These are phyloP conservation scores for Fremontodendron californicum DNA, from an alignment of 345 rosid species.

Conservation along the genomic window DNA sequence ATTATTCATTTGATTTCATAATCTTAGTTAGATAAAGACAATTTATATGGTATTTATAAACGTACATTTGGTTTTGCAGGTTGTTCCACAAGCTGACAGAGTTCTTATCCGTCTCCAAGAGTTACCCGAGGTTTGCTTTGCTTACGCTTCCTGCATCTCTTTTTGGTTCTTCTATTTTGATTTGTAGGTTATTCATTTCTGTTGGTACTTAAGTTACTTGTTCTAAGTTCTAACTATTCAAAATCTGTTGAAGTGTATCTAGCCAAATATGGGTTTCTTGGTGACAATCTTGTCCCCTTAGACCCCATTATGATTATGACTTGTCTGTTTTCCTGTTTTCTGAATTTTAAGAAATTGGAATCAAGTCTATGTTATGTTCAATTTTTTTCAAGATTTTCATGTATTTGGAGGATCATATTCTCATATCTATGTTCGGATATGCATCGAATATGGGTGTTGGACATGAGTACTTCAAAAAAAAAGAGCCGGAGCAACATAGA, in stretches of 20 bases:
- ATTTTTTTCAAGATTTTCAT: too few relatives aligned
- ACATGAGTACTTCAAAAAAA: too few relatives aligned
- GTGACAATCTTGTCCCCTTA: background rate
- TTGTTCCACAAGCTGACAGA: slow-evolving; percentile 91
- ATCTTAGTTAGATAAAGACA: background rate
- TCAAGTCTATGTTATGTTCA: too few relatives aligned
- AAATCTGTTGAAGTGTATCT: background rate
- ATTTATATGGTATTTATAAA: background rate
- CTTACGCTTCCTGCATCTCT: background rate
- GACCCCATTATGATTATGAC: background rate
- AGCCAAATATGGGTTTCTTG: background rate
- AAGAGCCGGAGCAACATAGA: too few relatives aligned
- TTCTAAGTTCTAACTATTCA: background rate
- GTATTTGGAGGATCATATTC: too few relatives aligned
- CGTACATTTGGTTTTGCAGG: slow-evolving; percentile 37
- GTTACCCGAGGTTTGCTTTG: slow-evolving; percentile 69
- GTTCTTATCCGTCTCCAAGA: slow-evolving; percentile 82
- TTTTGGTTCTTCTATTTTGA: too few relatives aligned
- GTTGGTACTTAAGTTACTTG: too few relatives aligned
- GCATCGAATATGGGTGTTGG: too few relatives aligned
- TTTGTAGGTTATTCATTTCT: too few relatives aligned
- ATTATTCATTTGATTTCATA: background rate
- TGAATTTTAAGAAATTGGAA: background rate
- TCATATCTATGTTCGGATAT: too few relatives aligned
- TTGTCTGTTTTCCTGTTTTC: background rate